These are phyloP conservation scores for Scytalidium sp. DNA, from an alignment of 2,329 filamentous ascomycete genomes.

Conservation along the genomic window DNA sequence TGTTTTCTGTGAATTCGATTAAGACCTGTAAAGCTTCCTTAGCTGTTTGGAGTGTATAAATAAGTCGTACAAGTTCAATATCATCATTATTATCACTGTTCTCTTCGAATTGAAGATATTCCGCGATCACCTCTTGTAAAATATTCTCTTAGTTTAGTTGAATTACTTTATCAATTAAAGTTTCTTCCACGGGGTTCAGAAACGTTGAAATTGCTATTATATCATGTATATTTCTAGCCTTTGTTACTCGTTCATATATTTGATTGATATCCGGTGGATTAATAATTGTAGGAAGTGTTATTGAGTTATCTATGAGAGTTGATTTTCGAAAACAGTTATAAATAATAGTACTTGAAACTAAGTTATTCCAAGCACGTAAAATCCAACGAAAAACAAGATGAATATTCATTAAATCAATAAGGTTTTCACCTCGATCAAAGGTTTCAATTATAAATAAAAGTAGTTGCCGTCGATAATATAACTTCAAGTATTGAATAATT, in stretches of 20 bases:
- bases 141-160: background rate
- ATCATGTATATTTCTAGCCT: constrained; percentile 4
- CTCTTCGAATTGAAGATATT: background rate
- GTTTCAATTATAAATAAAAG: constrained; percentile 4
- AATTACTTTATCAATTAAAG: background rate
- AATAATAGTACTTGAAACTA: constrained; percentile 2
- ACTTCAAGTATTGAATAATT: constrained; percentile 7
- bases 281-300: constrained; percentile 1
- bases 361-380: constrained; percentile 5
- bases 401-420: constrained; percentile 3
- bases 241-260: constrained; percentile 1
- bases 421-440: constrained; percentile 2
- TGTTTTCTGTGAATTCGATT: constrained; percentile 1
- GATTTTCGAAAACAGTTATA: constrained; percentile 8
- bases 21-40: constrained; percentile 1
- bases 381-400: constrained; percentile 6
- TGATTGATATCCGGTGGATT: background rate
- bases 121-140: constrained; percentile 2
- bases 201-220: constrained; percentile 5
- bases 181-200: constrained; percentile 2
- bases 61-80: background rate
- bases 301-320: constrained; percentile 20
- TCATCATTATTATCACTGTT: constrained; percentile 1
- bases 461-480: constrained; percentile 4
- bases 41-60: background rate